These are phyloP conservation scores for Nicotiana sylvestris DNA, from an alignment of 257 asterid species.

Conservation along the genomic window DNA sequence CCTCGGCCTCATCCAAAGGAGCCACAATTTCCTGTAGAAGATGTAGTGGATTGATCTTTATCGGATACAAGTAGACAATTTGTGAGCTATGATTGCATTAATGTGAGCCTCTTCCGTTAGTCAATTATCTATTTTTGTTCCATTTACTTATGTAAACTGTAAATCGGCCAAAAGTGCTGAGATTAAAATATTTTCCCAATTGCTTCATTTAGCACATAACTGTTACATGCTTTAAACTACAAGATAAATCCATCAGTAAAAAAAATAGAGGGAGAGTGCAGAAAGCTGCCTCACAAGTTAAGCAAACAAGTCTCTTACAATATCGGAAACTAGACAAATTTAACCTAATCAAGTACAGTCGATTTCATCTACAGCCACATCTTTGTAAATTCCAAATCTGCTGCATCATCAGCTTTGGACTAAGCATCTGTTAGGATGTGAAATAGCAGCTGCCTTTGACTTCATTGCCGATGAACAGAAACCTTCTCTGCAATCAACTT, in stretches of 20 bases:
- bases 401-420: neutral
- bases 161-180: neutral
- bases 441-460: neutral
- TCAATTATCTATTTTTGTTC: neutral
- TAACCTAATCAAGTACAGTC: neutral
- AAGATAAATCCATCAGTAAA: neutral
- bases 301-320: neutral
- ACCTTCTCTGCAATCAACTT: conserved; percentile 59
- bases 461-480: conserved; percentile 1
- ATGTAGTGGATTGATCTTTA: no score
- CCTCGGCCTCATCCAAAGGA: no score
- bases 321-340: neutral
- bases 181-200: neutral
- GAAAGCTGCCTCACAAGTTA: neutral
- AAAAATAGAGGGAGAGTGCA: neutral
- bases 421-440: neutral
- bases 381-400: neutral
- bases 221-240: neutral
- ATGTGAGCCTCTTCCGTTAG: no score
- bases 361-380: neutral
- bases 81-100: no score
- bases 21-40: no score
- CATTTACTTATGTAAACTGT: neutral
- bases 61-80: no score
- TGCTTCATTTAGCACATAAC: neutral